Evolutionary conservation across 371 early-diverging fungal species (phyloP).

Genomic region (Mortierella sp.): DNA sequence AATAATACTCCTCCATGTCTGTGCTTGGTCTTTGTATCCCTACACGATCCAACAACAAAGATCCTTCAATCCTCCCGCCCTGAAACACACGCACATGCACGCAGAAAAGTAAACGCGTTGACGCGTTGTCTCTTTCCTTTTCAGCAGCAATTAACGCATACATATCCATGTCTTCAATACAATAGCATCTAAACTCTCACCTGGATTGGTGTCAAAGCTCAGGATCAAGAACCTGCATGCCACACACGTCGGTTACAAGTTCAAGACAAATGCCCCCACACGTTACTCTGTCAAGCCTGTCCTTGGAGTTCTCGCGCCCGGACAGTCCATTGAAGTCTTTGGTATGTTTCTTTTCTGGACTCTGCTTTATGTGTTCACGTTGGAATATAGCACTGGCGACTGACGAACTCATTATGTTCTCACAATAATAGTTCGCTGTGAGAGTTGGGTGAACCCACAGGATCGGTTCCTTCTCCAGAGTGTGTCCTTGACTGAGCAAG

Average conservation of each 20-base stretch:
- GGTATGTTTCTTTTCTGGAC: conserved; percentile 47
- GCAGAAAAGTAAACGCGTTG: neutral
- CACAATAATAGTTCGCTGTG: conserved; percentile 40
- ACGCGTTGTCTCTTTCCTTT: neutral
- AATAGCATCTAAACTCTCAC: conserved; percentile 51
- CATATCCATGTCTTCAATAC: neutral
- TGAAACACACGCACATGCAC: neutral
- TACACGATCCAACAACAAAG: neutral
- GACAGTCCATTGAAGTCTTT: conserved; percentile 66
- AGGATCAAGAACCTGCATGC: conserved; percentile 60
- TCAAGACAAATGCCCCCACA: conserved; percentile 76
- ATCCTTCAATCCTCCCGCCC: neutral
- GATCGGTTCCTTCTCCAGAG: conserved; percentile 56
- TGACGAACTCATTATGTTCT: conserved; percentile 9
- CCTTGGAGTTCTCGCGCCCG: conserved; percentile 64
- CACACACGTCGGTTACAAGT: conserved; percentile 69
- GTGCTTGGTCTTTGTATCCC: neutral
- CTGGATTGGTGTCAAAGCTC: conserved; percentile 57
- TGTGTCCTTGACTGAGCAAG: conserved; percentile 39
- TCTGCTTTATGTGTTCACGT: conserved; percentile 8
- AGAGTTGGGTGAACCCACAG: conserved; percentile 57
- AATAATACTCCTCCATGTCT: neutral
- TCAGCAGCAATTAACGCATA: neutral
- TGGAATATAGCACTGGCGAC: neutral
- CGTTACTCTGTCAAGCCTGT: conserved; percentile 74